Evolutionary conservation across 805 yeast genomes (phyloP).

Genomic region (Barnettozyma pratensis): DNA sequence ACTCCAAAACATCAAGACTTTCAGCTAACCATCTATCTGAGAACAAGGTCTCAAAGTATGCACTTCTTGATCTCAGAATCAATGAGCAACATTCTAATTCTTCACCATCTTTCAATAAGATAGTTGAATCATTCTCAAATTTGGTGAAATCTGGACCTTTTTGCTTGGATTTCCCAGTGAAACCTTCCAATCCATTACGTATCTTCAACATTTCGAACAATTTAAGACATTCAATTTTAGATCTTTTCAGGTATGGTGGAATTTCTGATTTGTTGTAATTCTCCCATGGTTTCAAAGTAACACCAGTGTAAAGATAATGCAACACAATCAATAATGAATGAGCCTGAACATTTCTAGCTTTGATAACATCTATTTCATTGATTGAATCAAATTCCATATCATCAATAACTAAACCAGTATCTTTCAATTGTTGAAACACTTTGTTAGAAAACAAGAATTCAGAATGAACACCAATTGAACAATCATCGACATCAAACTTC

Average conservation of each 20-base stretch:
- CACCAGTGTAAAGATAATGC: constrained; percentile 48
- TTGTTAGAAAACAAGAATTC: constrained; percentile 26
- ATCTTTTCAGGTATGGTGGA: background rate
- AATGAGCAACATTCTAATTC: constrained; percentile 39
- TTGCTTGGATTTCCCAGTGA: background rate
- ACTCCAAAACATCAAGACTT: constrained; percentile 27
- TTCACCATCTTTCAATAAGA: constrained; percentile 45
- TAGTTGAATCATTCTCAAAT: constrained; percentile 33
- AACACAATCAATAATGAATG: constrained; percentile 35
- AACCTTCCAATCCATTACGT: constrained; percentile 12
- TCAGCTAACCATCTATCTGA: constrained; percentile 46
- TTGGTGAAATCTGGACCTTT: constrained; percentile 6
- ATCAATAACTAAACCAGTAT: constrained; percentile 10
- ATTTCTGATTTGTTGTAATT: constrained; percentile 19
- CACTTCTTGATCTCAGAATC: constrained; percentile 51
- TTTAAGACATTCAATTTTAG: constrained; percentile 8
- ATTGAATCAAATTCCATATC: constrained; percentile 10
- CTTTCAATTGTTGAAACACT: background rate
- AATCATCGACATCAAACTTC: constrained; percentile 25
- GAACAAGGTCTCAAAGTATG: constrained; percentile 56
- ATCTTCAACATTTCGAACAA: constrained; percentile 12
- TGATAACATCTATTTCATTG: constrained; percentile 17
- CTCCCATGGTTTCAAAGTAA: constrained; percentile 42
- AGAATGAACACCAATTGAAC: constrained; percentile 33
- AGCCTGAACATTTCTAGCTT: constrained; percentile 14